Percentiles rank a stretch among this genome's conserved stretches.
phyloP scores from a whole-genome alignment of 2,329 filamentous ascomycete genomes.

The Cercospora brassicicola region DNA sequence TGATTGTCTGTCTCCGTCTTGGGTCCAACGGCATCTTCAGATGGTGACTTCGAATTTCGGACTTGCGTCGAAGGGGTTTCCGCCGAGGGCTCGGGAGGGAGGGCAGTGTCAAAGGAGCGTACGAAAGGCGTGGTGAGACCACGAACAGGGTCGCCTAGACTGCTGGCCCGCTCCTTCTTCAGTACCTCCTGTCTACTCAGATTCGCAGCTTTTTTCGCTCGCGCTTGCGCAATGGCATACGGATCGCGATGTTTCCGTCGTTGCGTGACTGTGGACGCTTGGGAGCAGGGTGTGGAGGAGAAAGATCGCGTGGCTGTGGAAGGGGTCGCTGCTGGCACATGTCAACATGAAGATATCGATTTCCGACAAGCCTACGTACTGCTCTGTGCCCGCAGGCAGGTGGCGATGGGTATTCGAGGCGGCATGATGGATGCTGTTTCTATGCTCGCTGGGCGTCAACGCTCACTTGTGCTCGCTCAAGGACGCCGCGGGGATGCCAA shows the following conservation, averaged over 20 bases:
- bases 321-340: slow-evolving; percentile 16
- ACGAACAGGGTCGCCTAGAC: slow-evolving; percentile 74
- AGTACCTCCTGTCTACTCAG: slow-evolving; percentile 72
- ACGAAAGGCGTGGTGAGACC: slow-evolving; percentile 80
- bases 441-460: background rate
- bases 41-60: slow-evolving; percentile 15
- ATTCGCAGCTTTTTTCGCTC: slow-evolving; percentile 81
- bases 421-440: slow-evolving; percentile 41
- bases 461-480: background rate
- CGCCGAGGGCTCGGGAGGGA: slow-evolving; percentile 38
- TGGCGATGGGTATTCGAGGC: slow-evolving; percentile 48
- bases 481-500: background rate
- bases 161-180: slow-evolving; percentile 61
- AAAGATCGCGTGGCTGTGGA: slow-evolving; percentile 40
- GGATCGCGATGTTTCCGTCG: slow-evolving; percentile 72
- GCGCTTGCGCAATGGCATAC: slow-evolving; percentile 76
- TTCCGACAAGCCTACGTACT: slow-evolving; percentile 31
- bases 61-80: slow-evolving; percentile 26
- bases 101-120: slow-evolving; percentile 70
- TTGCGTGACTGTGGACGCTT: slow-evolving; percentile 58
- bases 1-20: slow-evolving; percentile 43
- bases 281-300: slow-evolving; percentile 65
- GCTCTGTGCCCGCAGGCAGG: slow-evolving; percentile 46
- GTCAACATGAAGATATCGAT: slow-evolving; percentile 11
- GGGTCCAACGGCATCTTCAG: slow-evolving; percentile 18